Evolutionary conservation across 768 basidiomycete genomes (phyloP).

Genomic region (Suillus spraguei): DNA sequence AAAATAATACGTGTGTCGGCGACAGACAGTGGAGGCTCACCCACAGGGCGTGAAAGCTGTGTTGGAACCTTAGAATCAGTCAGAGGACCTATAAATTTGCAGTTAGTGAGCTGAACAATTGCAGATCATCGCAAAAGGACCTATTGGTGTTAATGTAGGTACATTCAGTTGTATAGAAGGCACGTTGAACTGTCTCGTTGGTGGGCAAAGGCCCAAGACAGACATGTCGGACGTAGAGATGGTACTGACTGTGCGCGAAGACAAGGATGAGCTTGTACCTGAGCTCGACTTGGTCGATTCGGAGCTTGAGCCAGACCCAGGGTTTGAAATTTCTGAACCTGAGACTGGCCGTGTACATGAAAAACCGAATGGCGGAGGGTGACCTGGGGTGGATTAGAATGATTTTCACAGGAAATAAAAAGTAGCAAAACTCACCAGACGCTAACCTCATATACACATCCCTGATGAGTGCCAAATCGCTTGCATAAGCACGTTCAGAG

Average conservation of each 20-base stretch:
- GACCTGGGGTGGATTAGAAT: conserved; percentile 32
- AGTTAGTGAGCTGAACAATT: conserved; percentile 36
- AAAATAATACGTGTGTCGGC: conserved; percentile 77
- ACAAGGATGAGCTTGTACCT: conserved; percentile 39
- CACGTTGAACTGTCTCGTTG: not conserved
- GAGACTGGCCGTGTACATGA: conserved; percentile 29
- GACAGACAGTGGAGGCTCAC: conserved; percentile 60
- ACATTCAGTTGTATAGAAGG: conserved; percentile 4
- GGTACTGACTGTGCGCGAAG: conserved; percentile 49
- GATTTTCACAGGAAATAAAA: conserved; percentile 10
- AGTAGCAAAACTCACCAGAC: conserved; percentile 50
- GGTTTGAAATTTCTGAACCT: conserved; percentile 21
- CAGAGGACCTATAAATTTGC: conserved; percentile 25
- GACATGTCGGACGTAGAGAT: conserved; percentile 51
- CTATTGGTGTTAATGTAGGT: conserved; percentile 30
- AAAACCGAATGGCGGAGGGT: conserved; percentile 41
- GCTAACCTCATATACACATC: conserved; percentile 82
- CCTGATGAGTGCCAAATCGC: conserved; percentile 78
- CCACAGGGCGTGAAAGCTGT: not conserved
- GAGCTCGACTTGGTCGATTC: conserved; percentile 33
- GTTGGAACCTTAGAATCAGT: conserved; percentile 21
- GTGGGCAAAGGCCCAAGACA: not conserved
- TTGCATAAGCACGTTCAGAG: conserved; percentile 80
- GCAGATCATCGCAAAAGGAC: conserved; percentile 33
- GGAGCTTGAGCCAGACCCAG: conserved; percentile 7